Conservation (phyloP, 352 stramenopile genomes). For the Phytophthora meadii region DNA sequence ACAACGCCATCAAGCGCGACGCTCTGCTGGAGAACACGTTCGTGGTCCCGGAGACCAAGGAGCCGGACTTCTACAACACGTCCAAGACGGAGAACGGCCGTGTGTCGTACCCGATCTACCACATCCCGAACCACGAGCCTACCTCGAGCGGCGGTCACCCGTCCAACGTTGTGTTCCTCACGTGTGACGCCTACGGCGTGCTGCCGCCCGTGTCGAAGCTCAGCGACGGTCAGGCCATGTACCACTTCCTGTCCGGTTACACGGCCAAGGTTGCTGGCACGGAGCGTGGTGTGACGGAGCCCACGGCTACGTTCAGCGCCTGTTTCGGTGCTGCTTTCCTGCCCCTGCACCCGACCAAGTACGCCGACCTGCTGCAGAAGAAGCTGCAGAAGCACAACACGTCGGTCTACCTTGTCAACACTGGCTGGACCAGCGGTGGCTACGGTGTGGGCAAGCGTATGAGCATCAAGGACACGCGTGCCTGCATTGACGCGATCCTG, state of each 20-base stretch:
- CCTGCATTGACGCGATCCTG: constrained; percentile 97
- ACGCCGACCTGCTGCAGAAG: constrained; percentile 96
- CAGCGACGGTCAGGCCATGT: constrained; percentile 95
- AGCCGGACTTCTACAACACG: constrained; percentile 96
- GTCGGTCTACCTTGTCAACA: constrained; percentile 97
- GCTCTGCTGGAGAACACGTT: constrained; percentile 98
- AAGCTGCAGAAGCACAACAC: constrained; percentile 97
- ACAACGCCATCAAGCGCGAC: constrained; percentile 96
- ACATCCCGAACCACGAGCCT: constrained; percentile 96
- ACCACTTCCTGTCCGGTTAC: constrained; percentile 99
- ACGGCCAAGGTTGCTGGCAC: constrained; percentile 99
- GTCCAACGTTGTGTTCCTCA: constrained; percentile 98
- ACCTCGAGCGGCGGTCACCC: constrained; percentile 93
- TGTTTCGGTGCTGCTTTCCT: constrained; percentile 99
- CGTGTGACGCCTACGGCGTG: constrained; percentile 98
- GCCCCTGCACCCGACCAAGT: constrained; percentile 96
- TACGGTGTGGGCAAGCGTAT: constrained; percentile 98
- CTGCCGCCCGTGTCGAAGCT: constrained; percentile 97
- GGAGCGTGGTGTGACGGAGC: constrained; percentile 97
- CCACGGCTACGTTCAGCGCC: constrained; percentile 95
- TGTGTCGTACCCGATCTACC: constrained; percentile 99
- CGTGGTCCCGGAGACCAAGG: constrained; percentile 73
- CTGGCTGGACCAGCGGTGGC: constrained; percentile 95
- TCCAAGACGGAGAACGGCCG: constrained; percentile 98
- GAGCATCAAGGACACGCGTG: constrained; percentile 97